Evolutionary conservation across 2,329 filamentous ascomycete genomes (phyloP), one percentile per base, ranked within the genome.

Genomic region (Penicillium sp.): DNA sequence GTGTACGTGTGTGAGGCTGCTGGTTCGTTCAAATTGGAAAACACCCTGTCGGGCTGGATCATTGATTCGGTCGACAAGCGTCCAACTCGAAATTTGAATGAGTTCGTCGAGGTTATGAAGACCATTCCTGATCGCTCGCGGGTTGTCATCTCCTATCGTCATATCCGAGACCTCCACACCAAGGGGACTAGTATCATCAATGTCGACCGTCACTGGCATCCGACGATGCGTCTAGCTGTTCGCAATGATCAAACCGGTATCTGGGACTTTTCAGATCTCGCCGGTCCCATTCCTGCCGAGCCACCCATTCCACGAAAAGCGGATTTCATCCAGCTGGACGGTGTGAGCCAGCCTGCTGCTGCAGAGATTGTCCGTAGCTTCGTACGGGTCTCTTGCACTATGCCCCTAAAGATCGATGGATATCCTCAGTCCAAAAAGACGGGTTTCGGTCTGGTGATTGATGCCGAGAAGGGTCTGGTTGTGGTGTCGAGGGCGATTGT

Each of bases 321-420:
- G 4, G 86, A 89, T 44, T 98, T 98, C 65, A 94, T 97, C 57
- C 85, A 89, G 65, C 80, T 98, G 52, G 87, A 91, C 59, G 89
- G 93, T 57, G 86, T 91, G 50, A 86, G 86, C 49, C 86, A 96
- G 64, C 84, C 89, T 20, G 87, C 88, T 14, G 90, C 93, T n/a
- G 89, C 90, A 2, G 89, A 95, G 56, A 81, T 98, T 52, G 87
- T 98, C 31, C 85, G 87, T 56, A 96, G 90, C 64, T 97, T 98
- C 65, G 91, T 98, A 22, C 86, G 93, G 31, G 86, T 98, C 45
- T 85, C 87, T 54, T 95, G 90, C 60, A 87, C 85, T 20, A 91
- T 98, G 85, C 93, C 93, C 0, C 75, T 98, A 52, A 97, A 97
- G 75, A 79, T 98, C 8, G 93, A 98, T 66, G 93, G 93, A n/a